phyloP scores from a whole-genome alignment of 495 filamentous ascomycete species.

The Aspergillus bridgeri region DNA sequence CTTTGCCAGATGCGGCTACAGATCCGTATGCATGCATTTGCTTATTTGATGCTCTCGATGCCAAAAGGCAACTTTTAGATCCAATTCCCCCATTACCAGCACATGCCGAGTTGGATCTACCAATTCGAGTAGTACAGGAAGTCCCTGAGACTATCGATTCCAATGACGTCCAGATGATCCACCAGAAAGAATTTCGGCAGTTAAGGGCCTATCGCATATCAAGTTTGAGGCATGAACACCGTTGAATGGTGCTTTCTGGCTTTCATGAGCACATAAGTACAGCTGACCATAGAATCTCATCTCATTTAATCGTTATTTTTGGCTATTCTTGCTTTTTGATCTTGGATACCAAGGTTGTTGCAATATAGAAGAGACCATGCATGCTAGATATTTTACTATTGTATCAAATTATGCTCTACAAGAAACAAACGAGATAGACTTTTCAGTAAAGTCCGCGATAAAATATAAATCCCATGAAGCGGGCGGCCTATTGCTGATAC shows the following conservation, averaged over 20 bases:
- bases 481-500: neutral
- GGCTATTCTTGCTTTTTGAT: no score
- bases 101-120: slow-evolving; percentile 60
- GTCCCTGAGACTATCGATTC: slow-evolving; percentile 23
- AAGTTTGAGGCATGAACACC: neutral
- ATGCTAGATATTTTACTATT: no score
- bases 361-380: no score
- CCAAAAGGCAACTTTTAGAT: slow-evolving; percentile 58
- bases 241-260: neutral
- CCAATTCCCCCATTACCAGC: slow-evolving; percentile 68
- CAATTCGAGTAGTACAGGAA: slow-evolving; percentile 51
- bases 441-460: no score
- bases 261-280: no score
- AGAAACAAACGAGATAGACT: no score
- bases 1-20: slow-evolving; percentile 64
- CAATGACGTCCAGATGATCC: slow-evolving; percentile 10
- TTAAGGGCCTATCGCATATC: neutral
- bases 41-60: slow-evolving; percentile 66
- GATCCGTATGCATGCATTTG: slow-evolving; percentile 80
- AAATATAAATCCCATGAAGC: neutral
- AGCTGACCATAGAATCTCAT: no score
- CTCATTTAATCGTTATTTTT: no score
- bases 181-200: neutral
- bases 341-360: no score
- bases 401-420: no score